Percentiles rank a stretch among this genome's conserved stretches.
These are phyloP conservation scores for Schoenoplectus tabernaemontani DNA, from an alignment of 202 grass and related monocot species.

Conservation along the genomic window DNA sequence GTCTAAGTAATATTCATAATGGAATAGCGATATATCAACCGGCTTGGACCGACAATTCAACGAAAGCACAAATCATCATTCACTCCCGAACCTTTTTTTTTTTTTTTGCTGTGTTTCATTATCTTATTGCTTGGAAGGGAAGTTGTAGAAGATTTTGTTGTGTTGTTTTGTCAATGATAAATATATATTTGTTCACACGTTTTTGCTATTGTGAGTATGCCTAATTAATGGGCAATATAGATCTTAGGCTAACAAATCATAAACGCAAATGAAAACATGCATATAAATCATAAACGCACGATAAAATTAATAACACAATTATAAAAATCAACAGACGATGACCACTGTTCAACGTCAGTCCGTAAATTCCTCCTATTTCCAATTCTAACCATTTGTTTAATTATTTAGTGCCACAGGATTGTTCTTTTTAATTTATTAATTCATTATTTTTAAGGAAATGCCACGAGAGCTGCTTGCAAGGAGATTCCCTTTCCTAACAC, in stretches of 20 bases:
- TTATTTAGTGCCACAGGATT: not conserved
- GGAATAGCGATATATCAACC: not conserved
- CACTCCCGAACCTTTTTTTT: not conserved
- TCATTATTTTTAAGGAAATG: not conserved
- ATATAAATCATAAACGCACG: not conserved
- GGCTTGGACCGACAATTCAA: not conserved
- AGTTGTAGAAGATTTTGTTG: not conserved
- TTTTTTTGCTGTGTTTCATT: not conserved
- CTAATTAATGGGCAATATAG: too few species aligned
- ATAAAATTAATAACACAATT: not conserved
- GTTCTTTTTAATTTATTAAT: not conserved
- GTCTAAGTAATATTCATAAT: too few species aligned
- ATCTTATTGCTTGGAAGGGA: not conserved
- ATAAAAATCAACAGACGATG: not conserved
- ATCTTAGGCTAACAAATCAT: not conserved
- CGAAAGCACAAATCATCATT: not conserved
- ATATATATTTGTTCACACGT: not conserved
- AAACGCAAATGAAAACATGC: not conserved
- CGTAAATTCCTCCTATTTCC: slow-evolving; percentile 12
- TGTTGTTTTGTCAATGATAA: not conserved
- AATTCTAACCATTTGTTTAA: not conserved
- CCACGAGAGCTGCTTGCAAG: not conserved
- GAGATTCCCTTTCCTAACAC: slow-evolving; percentile 20
- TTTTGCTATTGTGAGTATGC: not conserved
- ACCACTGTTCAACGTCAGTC: slow-evolving; percentile 1